Conservation (phyloP, 495 filamentous ascomycete species). For the Penicillium ucsense region DNA sequence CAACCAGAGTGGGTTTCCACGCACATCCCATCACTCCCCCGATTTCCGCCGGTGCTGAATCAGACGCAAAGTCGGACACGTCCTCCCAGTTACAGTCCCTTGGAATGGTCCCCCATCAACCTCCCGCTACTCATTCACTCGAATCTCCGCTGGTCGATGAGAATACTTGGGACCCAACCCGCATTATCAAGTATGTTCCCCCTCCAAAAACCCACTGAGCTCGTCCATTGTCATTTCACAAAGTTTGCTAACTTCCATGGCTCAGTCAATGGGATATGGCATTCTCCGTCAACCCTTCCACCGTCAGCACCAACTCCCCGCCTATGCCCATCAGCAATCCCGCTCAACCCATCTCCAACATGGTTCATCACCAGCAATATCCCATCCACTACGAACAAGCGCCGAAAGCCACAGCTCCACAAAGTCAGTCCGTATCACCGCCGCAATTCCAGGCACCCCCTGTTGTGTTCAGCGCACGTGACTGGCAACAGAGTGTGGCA, state of each 20-base stretch:
- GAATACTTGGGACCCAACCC: constrained; percentile 79
- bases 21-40: constrained; percentile 74
- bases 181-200: constrained; percentile 78
- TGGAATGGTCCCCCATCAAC: constrained; percentile 56
- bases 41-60: constrained; percentile 60
- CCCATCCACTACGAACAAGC: constrained; percentile 29
- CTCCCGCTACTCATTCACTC: constrained; percentile 36
- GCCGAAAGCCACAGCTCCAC: constrained; percentile 23
- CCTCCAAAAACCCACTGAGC: too few species aligned
- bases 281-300: constrained; percentile 57
- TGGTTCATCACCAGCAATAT: constrained; percentile 23
- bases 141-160: constrained; percentile 55
- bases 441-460: constrained; percentile 46
- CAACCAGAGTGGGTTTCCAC: constrained; percentile 66
- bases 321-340: constrained; percentile 29
- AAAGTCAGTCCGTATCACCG: constrained; percentile 41
- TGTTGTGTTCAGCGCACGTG: constrained; percentile 77
- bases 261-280: constrained; percentile 83
- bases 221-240: background rate
- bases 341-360: constrained; percentile 21
- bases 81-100: constrained; percentile 69
- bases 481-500: constrained; percentile 95
- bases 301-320: constrained; percentile 40
- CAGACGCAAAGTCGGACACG: constrained; percentile 62
- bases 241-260: constrained; percentile 16